Evolutionary conservation across 169 alveolate species (phyloP).

Genomic region (Babesia sp.): DNA sequence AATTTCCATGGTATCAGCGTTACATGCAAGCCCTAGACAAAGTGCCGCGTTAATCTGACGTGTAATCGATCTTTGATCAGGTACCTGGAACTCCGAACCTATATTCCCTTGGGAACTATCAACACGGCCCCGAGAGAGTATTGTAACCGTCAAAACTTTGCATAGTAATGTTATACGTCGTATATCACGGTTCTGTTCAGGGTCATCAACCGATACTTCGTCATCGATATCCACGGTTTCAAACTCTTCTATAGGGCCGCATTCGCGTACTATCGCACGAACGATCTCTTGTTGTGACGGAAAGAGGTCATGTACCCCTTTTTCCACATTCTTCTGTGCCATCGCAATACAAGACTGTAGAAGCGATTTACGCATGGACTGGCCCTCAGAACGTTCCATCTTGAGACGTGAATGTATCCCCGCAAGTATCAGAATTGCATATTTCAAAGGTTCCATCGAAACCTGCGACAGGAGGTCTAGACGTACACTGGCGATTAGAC

Average conservation of each 20-base stretch:
- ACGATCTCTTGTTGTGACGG: constrained; percentile 37
- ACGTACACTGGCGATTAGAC: constrained; percentile 1
- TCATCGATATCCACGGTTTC: constrained; percentile 15
- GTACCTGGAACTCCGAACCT: not conserved
- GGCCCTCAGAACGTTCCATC: constrained; percentile 31
- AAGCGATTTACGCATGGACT: constrained; percentile 27
- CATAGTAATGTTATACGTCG: constrained; percentile 4
- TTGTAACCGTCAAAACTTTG: not conserved
- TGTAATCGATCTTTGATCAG: not conserved
- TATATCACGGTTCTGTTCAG: constrained; percentile 24
- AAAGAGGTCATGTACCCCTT: constrained; percentile 29
- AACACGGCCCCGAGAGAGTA: not conserved
- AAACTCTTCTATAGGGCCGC: constrained; percentile 24
- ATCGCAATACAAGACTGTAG: constrained; percentile 33
- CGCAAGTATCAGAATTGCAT: constrained; percentile 16
- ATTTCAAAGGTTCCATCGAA: constrained; percentile 40
- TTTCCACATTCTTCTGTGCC: constrained; percentile 30
- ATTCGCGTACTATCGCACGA: constrained; percentile 18
- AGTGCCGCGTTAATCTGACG: constrained; percentile 24
- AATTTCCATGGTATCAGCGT: not conserved
- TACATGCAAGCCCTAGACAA: constrained; percentile 19
- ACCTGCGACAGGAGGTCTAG: constrained; percentile 3
- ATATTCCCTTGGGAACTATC: not conserved
- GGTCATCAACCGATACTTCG: constrained; percentile 14
- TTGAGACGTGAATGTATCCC: constrained; percentile 29